Evolutionary conservation across 2,329 filamentous ascomycete species (phyloP).

Genomic region (Sporothrix humicola): DNA sequence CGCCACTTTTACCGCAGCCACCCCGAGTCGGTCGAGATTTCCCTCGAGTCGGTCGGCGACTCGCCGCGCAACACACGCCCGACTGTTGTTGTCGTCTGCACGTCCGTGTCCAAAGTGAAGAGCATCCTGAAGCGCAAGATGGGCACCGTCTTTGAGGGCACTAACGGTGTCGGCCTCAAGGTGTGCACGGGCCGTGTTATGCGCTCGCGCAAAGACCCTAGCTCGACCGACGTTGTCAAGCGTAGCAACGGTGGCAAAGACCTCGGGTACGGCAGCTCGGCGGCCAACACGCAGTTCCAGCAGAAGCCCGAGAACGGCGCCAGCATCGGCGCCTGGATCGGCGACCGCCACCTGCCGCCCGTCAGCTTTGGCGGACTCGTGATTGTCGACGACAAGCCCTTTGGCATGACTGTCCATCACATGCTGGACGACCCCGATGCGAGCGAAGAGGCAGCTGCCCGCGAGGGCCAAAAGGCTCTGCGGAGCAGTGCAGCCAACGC

Average conservation of each 20-base stretch:
- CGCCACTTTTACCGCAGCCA: slow-evolving; percentile 74
- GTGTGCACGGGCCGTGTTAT: slow-evolving; percentile 42
- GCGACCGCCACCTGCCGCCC: slow-evolving; percentile 82
- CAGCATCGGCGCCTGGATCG: slow-evolving; percentile 89
- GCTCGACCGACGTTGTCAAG: background rate
- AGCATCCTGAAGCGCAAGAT: slow-evolving; percentile 73
- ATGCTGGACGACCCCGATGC: slow-evolving; percentile 79
- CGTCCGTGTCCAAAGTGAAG: slow-evolving; percentile 74
- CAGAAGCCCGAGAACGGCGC: slow-evolving; percentile 80
- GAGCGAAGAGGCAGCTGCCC: slow-evolving; percentile 36
- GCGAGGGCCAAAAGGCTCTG: slow-evolving; percentile 37
- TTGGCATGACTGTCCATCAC: slow-evolving; percentile 96
- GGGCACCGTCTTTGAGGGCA: slow-evolving; percentile 66
- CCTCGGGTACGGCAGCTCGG: slow-evolving; percentile 46
- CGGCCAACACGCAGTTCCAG: slow-evolving; percentile 78
- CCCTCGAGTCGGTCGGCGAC: slow-evolving; percentile 75
- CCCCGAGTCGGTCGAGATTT: slow-evolving; percentile 78
- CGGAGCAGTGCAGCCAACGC: slow-evolving; percentile 40
- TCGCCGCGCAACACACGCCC: slow-evolving; percentile 69
- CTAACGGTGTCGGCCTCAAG: slow-evolving; percentile 48
- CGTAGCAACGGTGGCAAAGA: background rate
- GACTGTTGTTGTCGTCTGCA: slow-evolving; percentile 78
- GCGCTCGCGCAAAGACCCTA: slow-evolving; percentile 35
- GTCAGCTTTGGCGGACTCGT: slow-evolving; percentile 91
- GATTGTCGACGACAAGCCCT: slow-evolving; percentile 80